Percentiles rank a stretch among this genome's conserved stretches.
These are phyloP conservation scores for Pneumocystis murina DNA, from an alignment of 1,139 yeast genomes.

Conservation along the genomic window DNA sequence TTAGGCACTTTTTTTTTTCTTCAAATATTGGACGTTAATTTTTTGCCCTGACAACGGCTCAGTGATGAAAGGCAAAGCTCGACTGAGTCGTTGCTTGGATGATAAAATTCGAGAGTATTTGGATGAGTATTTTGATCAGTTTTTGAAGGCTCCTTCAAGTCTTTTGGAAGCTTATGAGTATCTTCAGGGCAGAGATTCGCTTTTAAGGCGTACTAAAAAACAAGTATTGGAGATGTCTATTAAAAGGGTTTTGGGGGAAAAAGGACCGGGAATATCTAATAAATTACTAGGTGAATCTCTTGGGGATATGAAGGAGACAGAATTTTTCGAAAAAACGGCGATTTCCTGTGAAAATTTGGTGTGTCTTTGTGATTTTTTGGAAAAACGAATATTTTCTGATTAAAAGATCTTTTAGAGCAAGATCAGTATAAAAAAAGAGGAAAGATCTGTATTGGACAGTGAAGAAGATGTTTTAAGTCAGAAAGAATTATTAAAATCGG, in stretches of 20 bases:
- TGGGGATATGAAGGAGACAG: conserved; percentile 19
- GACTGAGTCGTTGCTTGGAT: background rate
- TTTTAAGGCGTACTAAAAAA: conserved; percentile 54
- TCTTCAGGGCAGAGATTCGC: conserved; percentile 31
- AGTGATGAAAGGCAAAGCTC: background rate
- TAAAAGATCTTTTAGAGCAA: conserved; percentile 13
- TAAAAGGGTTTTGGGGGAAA: conserved; percentile 32
- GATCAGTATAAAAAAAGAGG: conserved; percentile 61
- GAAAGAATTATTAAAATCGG: conserved; percentile 19
- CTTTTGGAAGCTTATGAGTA: conserved; percentile 2
- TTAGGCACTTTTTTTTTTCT: background rate
- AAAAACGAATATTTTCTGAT: background rate
- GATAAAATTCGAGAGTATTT: background rate
- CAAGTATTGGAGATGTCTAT: conserved; percentile 42
- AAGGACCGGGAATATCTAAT: conserved; percentile 19
- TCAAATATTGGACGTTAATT: background rate
- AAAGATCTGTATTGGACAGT: conserved; percentile 53
- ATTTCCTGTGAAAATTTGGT: conserved; percentile 1
- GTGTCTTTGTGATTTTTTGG: background rate
- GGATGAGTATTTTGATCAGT: background rate
- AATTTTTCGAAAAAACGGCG: conserved; percentile 12
- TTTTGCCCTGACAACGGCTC: background rate
- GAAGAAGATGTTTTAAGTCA: conserved; percentile 10
- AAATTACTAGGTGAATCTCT: conserved; percentile 19
- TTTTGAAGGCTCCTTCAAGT: background rate